phyloP scores from a whole-genome alignment of 1,284 basidiomycete genomes.

The Trichosporon faecale region DNA sequence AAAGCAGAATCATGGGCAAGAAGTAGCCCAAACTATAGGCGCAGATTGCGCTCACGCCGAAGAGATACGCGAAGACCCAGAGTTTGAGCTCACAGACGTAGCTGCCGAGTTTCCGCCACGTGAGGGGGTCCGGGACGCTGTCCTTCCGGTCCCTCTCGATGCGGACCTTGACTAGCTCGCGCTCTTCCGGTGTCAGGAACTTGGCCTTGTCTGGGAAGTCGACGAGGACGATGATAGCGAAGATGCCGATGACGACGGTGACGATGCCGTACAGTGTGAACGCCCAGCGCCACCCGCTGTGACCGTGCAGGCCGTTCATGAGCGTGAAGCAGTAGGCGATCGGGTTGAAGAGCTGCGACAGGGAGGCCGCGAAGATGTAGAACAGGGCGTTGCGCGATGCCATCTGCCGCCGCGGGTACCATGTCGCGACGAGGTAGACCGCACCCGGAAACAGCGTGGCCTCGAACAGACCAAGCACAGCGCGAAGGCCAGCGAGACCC shows the following conservation, averaged over 20 bases:
- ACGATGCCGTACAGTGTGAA: conserved; percentile 20
- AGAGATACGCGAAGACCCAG: conserved; percentile 53
- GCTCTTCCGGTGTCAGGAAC: conserved; percentile 22
- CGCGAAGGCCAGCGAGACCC: conserved; percentile 48
- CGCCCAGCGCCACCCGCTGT: conserved; percentile 27
- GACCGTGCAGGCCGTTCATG: conserved; percentile 11
- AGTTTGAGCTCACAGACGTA: conserved; percentile 52
- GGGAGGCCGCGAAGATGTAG: conserved; percentile 42
- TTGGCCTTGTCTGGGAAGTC: conserved; percentile 25
- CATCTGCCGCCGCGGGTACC: conserved; percentile 54
- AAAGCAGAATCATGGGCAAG: conserved; percentile 49
- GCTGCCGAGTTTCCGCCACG: conserved; percentile 39
- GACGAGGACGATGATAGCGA: conserved; percentile 15
- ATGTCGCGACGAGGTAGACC: conserved; percentile 52
- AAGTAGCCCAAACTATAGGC: conserved; percentile 40
- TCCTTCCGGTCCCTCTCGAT: conserved; percentile 40
- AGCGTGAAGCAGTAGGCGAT: conserved; percentile 20
- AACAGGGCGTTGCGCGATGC: conserved; percentile 46
- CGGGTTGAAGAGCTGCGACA: conserved; percentile 14
- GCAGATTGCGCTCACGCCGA: conserved; percentile 31
- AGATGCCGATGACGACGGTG: conserved; percentile 18
- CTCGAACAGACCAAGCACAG: conserved; percentile 50
- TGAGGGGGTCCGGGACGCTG: conserved; percentile 49
- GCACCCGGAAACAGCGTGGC: conserved; percentile 46
- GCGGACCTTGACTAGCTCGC: conserved; percentile 15